Conservation (phyloP, 495 filamentous ascomycete genomes). For the Niebla homalea region DNA sequence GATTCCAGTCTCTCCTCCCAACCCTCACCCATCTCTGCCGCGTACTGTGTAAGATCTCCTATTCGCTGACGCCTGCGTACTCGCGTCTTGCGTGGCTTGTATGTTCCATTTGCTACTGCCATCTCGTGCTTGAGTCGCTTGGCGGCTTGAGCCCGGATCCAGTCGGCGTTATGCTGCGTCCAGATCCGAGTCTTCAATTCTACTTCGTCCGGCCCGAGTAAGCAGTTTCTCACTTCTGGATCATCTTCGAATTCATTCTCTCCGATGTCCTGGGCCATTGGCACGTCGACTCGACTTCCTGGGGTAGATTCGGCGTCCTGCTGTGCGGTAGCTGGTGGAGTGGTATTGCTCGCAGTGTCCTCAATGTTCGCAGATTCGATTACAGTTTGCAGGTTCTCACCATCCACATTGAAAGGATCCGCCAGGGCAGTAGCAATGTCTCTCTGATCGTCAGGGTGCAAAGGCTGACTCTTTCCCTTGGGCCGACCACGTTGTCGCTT, state of each 20-base stretch:
- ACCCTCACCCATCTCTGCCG: slow-evolving; percentile 27
- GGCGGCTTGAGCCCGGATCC: slow-evolving; percentile 66
- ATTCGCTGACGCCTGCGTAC: slow-evolving; percentile 35
- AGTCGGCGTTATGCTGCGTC: slow-evolving; percentile 88
- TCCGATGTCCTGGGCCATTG: slow-evolving; percentile 42
- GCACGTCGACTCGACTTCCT: slow-evolving; percentile 14
- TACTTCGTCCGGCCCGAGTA: slow-evolving; percentile 55
- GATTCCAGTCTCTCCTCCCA: slow-evolving; percentile 12
- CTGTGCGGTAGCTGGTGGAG: background rate
- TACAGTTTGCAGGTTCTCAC: slow-evolving; percentile 20
- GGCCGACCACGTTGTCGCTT: slow-evolving; percentile 8
- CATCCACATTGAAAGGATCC: slow-evolving; percentile 32
- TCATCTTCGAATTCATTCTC: slow-evolving; percentile 75
- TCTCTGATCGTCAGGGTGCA: slow-evolving; percentile 5
- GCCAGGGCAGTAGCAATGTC: slow-evolving; percentile 37
- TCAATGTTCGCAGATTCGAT: slow-evolving; percentile 8
- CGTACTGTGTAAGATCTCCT: slow-evolving; percentile 37
- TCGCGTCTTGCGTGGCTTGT: slow-evolving; percentile 15
- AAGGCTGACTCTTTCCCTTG: slow-evolving; percentile 27
- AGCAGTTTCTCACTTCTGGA: slow-evolving; percentile 66
- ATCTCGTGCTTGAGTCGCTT: slow-evolving; percentile 57
- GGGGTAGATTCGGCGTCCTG: background rate
- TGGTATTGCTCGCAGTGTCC: background rate
- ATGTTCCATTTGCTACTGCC: slow-evolving; percentile 31
- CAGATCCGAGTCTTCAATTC: slow-evolving; percentile 77